Evolutionary conservation across 352 stramenopile genomes (phyloP), one percentile per base, ranked within the genome.

Genomic region (Phytophthora syringae): DNA sequence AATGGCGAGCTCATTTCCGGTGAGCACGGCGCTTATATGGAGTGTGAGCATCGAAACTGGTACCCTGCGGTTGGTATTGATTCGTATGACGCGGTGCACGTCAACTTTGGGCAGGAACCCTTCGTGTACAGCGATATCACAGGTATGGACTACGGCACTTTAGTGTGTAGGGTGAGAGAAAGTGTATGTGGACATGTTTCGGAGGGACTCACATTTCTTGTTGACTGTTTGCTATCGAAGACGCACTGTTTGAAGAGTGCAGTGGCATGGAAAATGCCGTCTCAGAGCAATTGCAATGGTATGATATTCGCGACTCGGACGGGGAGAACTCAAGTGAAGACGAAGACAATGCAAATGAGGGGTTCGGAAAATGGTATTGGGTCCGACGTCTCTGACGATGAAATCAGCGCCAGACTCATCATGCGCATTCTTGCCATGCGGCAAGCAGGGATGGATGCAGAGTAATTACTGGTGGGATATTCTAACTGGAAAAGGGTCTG

Each of bases 21-120:
- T 68, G 61, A 54, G 51, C 25, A 71, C 24, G 66, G 60, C 7
- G 56, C 64, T 6, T 72, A 67, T 27, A 53, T 91, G 10, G 71
- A 79, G 48, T 90, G 84, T 48, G 40, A 64, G 13, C 77, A 90
- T 51, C 72, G 67, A 7, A 70, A 74, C 1, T 89, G 88, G 79
- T 97, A 86, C 50, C 88, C 90, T 5, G 84, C 90, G 4, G 85
- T 97, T 12, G 90, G 90, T 1, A 21, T 97, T n/a, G 90, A 97
- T 59, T 92, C 85, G 9, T 76, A 86, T 27, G 82, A 93, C 42
- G 76, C 74, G 3, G 68, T 97, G 20, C 85, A 93, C 24, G 71
- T 95, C 28, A 97, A 97, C 67, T 95, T 93, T 74, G 88, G 89
- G 0, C 83, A 90, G 55, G 80, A 90, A 37, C 86, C 90, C 2